Evolutionary conservation across 345 rosid species (phyloP).

Genomic region (Lumnitzera littorea): DNA sequence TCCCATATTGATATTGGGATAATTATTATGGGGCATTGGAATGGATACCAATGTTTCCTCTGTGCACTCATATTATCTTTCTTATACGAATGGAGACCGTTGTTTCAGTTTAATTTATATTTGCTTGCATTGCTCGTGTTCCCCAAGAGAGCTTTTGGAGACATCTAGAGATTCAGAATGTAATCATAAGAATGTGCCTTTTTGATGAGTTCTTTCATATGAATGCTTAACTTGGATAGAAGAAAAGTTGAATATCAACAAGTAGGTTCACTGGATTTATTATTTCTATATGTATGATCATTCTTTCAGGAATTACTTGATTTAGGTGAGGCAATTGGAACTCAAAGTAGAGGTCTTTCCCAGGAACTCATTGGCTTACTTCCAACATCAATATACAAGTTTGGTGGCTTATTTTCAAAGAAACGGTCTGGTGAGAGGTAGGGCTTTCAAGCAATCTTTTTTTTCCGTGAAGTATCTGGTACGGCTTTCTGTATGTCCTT

Average conservation of each 20-base stretch:
- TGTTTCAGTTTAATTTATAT: neutral
- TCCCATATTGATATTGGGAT: too few relatives aligned
- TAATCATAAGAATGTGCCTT: neutral
- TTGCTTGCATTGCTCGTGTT: neutral
- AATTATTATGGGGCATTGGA: too few relatives aligned
- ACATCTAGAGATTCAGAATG: neutral
- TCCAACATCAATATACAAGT: constrained; percentile 59
- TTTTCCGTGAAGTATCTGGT: neutral
- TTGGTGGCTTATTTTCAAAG: constrained; percentile 41
- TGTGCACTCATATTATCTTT: neutral
- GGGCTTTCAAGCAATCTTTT: constrained; percentile 2
- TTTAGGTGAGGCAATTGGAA: constrained; percentile 64
- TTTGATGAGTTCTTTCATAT: too few relatives aligned
- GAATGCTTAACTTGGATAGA: too few relatives aligned
- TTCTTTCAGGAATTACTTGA: constrained; percentile 54
- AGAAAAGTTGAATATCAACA: neutral
- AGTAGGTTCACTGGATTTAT: too few relatives aligned
- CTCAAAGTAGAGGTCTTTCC: constrained; percentile 56
- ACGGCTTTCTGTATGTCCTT: neutral
- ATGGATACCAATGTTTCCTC: too few relatives aligned
- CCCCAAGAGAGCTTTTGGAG: constrained; percentile 1
- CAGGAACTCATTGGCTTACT: constrained; percentile 48
- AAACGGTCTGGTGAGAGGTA: constrained; percentile 57
- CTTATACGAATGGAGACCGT: neutral
- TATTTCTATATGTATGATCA: neutral